Percentiles rank a stretch among this genome's conserved stretches.
Evolutionary conservation across 345 rosid species (phyloP).

Genomic region (Citrus unshiu): DNA sequence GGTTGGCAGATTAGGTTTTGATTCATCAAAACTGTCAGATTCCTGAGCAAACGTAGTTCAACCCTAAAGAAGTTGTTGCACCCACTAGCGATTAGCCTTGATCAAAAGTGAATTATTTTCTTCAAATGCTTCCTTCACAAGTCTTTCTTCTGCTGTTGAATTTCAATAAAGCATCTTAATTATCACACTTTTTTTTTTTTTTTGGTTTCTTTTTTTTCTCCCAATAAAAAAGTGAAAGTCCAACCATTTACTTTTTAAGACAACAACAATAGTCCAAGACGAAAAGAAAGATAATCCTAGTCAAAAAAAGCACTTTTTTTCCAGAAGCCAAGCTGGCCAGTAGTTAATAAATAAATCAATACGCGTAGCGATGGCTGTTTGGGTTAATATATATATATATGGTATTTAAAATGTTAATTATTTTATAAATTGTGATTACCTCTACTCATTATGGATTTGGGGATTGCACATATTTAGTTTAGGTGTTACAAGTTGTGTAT

Average conservation of each 20-base stretch:
- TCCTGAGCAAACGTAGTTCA: slow-evolving; percentile 25
- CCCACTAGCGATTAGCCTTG: slow-evolving; percentile 41
- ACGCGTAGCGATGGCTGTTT: background rate
- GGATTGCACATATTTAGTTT: no score
- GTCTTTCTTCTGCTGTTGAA: slow-evolving; percentile 15
- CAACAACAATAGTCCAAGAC: slow-evolving; percentile 1
- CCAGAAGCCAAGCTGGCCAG: background rate
- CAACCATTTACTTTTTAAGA: background rate
- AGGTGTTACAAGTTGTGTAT: no score
- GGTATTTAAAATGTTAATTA: no score
- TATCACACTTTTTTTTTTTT: background rate
- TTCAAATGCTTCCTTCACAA: slow-evolving; percentile 38
- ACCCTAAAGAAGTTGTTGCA: slow-evolving; percentile 51
- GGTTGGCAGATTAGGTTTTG: slow-evolving; percentile 74
- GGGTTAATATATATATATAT: no score
- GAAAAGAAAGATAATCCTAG: slow-evolving; percentile 12
- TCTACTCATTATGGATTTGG: no score
- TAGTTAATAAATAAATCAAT: background rate
- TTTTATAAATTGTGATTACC: no score
- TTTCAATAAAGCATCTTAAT: slow-evolving; percentile 16
- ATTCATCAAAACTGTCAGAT: slow-evolving; percentile 23
- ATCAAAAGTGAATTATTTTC: slow-evolving; percentile 6
- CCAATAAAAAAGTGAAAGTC: background rate
- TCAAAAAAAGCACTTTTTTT: slow-evolving; percentile 17
- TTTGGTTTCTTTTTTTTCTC: no score